Conservation (phyloP, 2,329 filamentous ascomycete species). For the Fusarium chlamydosporum region DNA sequence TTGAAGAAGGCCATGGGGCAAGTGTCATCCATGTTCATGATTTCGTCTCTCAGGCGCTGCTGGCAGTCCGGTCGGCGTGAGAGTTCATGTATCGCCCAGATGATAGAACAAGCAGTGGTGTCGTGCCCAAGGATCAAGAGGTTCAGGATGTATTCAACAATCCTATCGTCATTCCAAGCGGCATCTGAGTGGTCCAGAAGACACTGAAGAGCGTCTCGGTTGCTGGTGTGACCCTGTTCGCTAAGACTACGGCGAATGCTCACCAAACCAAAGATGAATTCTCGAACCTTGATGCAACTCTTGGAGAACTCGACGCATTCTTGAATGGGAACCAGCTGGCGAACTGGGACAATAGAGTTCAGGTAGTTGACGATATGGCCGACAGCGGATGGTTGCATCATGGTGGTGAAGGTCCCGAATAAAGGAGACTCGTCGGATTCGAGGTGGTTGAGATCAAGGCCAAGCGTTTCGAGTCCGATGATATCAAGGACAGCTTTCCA, state of each 20-base stretch:
- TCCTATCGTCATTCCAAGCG: slow-evolving; percentile 47
- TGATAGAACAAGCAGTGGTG: slow-evolving; percentile 60
- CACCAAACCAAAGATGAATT: slow-evolving; percentile 50
- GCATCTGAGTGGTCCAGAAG: slow-evolving; percentile 53
- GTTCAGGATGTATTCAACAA: slow-evolving; percentile 57
- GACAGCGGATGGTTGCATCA: slow-evolving; percentile 48
- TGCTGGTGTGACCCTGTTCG: slow-evolving; percentile 9
- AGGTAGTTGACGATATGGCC: slow-evolving; percentile 52
- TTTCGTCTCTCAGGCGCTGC: slow-evolving; percentile 57
- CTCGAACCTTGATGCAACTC: slow-evolving; percentile 51
- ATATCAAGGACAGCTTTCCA: slow-evolving; percentile 56
- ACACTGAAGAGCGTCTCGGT: slow-evolving; percentile 52
- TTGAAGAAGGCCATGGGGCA: slow-evolving; percentile 30
- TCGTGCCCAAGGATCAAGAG: slow-evolving; percentile 62
- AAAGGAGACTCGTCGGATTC: slow-evolving; percentile 47
- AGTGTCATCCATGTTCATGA: slow-evolving; percentile 45
- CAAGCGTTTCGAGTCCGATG: slow-evolving; percentile 54
- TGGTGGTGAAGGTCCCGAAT: slow-evolving; percentile 42
- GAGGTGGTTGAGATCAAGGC: slow-evolving; percentile 55
- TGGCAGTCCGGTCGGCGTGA: slow-evolving; percentile 56
- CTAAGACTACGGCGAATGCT: slow-evolving; percentile 14
- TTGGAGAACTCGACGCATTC: slow-evolving; percentile 56
- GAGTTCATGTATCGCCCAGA: slow-evolving; percentile 60
- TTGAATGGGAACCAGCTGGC: slow-evolving; percentile 55
- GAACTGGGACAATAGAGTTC: slow-evolving; percentile 55